These are phyloP conservation scores for Triadica sebifera DNA, from an alignment of 345 rosid species.

Conservation along the genomic window DNA sequence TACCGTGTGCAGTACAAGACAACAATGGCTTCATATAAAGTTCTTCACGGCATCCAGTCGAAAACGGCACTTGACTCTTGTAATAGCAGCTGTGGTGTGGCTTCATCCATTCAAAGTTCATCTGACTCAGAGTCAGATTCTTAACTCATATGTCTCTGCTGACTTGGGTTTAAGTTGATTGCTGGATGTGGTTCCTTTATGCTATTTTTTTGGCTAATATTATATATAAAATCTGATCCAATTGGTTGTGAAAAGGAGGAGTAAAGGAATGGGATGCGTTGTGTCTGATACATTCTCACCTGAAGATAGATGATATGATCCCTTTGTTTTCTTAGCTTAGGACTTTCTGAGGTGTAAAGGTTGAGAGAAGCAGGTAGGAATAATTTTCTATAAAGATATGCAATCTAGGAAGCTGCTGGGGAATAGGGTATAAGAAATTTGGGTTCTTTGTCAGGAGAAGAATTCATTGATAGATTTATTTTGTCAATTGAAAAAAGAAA, in stretches of 20 bases:
- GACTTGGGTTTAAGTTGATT: background rate
- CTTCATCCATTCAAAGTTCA: background rate
- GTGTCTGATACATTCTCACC: background rate
- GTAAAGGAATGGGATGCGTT: background rate
- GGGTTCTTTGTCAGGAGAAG: background rate
- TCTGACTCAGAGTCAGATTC: conserved; percentile 2
- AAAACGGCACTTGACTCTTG: too few relatives aligned
- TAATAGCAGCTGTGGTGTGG: background rate
- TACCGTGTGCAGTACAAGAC: conserved; percentile 1
- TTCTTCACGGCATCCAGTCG: background rate
- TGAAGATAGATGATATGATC: background rate
- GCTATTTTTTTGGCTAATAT: background rate
- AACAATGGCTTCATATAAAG: background rate
- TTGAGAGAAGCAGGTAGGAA: background rate
- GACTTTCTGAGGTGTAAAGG: background rate
- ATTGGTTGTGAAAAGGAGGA: background rate
- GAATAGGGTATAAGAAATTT: conserved; percentile 3
- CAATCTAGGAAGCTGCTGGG: background rate
- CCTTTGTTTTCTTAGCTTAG: background rate
- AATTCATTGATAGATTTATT: background rate
- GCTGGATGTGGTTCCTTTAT: background rate
- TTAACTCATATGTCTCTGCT: background rate
- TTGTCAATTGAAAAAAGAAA: background rate
- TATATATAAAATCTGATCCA: background rate
- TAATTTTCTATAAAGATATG: background rate